Evolutionary conservation across 441 rosid genomes (phyloP), one percentile per base, ranked within the genome.

Genomic region (Adansonia gregorii): DNA sequence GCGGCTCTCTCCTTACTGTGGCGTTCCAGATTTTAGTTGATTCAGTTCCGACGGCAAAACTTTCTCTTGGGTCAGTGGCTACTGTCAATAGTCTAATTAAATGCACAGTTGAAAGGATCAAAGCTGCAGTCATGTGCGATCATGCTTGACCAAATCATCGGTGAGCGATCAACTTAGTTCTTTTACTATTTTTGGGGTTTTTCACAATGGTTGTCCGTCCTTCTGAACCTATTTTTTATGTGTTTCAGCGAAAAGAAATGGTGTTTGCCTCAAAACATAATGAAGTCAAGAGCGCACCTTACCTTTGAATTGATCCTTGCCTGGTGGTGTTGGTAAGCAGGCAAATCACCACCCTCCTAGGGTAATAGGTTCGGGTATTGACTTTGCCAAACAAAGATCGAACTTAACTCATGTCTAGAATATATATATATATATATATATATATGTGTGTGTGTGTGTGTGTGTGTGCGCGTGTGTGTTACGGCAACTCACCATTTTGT

Each of bases 261-360:
- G 70, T 58, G 79, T 67, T 79, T 15, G 69, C 63, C 69, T 81
- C 64, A 7, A 27, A 6, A 35, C 4, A 35, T 35, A 2, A 35
- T 35, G 91, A 86, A 94, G 98, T 91, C 98, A 94, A 94, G 98
- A 92, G 85, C 98, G 96, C 95, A 92, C 98, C 98, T 85, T 81
- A 31, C 27, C 27, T 24, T 24, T 24, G 27, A 79, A 35, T 1
- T 84, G 78, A 79, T 82, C 88, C 83, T 77, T 83, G 84, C 85
- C 65, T 79, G 6, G 72, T 78, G 85, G 81, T 81, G 84, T 85
- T 80, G 80, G 86, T 76, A 60, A 11, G 14, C 24, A 72, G 72
- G 75, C 85, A 83, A 35, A 14, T 78, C 75, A 73, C 75, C 79
- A 78, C 67, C 60, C 45, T 12, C 78, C 74, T 81, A 81, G 85